These are phyloP conservation scores for Fusarium sp. DNA, from an alignment of 2,329 filamentous ascomycete genomes.

Conservation along the genomic window DNA sequence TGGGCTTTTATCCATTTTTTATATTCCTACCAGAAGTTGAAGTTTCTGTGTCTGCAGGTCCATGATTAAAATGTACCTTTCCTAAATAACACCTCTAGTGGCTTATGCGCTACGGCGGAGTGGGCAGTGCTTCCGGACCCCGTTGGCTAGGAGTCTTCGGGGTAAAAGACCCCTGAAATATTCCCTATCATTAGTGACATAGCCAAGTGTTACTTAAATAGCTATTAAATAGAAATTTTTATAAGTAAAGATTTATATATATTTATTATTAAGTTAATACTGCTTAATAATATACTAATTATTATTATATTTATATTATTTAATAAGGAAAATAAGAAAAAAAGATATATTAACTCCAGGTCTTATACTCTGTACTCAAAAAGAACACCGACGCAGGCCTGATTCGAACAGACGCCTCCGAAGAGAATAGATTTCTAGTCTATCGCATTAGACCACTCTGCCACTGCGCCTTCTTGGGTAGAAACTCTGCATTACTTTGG, in stretches of 20 bases:
- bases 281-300: too few relatives aligned
- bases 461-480: constrained; percentile 21
- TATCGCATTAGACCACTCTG: constrained; percentile 35
- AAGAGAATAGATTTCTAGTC: constrained; percentile 34
- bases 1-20: neutral
- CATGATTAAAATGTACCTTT: neutral
- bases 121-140: neutral
- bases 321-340: too few relatives aligned
- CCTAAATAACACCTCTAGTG: neutral
- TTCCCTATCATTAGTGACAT: neutral
- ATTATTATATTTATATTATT: too few relatives aligned
- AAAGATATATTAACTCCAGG: too few relatives aligned
- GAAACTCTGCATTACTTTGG: rapidly evolving
- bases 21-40: neutral
- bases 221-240: neutral
- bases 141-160: neutral
- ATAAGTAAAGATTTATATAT: too few relatives aligned
- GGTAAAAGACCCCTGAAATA: constrained; percentile 3
- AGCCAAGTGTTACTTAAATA: neutral
- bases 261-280: too few relatives aligned
- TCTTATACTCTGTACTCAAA: too few relatives aligned
- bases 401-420: constrained; percentile 33
- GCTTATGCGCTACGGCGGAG: neutral
- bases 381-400: constrained; percentile 23
- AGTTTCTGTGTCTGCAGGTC: neutral